Evolutionary conservation across 2,329 filamentous ascomycete species (phyloP).

Genomic region (Pseudocercospora fijiensis): DNA sequence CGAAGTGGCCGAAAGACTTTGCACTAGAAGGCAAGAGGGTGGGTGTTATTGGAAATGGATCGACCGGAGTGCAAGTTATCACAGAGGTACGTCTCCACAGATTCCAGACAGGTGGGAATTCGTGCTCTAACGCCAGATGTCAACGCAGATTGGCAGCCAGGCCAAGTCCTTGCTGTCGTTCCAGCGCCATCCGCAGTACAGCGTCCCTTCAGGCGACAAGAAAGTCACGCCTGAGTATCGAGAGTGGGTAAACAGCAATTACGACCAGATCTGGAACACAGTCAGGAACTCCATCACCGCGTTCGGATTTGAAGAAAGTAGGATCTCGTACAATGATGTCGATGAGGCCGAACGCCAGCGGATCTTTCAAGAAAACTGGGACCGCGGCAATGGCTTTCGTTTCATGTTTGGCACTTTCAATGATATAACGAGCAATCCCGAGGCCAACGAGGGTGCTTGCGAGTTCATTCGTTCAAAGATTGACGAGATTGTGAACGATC

Average conservation of each 20-base stretch:
- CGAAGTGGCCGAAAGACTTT: constrained; percentile 39
- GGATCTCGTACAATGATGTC: constrained; percentile 27
- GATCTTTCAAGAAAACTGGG: constrained; percentile 52
- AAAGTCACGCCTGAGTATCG: constrained; percentile 34
- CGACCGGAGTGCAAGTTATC: constrained; percentile 44
- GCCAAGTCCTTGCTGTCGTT: constrained; percentile 37
- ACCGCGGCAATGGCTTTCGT: constrained; percentile 53
- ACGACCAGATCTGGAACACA: constrained; percentile 37
- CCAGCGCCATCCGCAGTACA: constrained; percentile 42
- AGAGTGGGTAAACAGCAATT: constrained; percentile 37
- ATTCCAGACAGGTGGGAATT: constrained; percentile 25
- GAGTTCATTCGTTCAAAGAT: constrained; percentile 57
- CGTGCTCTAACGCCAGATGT: constrained; percentile 16
- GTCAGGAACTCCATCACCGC: constrained; percentile 35
- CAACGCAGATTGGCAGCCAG: constrained; percentile 26
- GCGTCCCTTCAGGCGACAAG: constrained; percentile 38
- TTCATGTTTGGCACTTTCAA: constrained; percentile 57
- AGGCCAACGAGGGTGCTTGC: constrained; percentile 56
- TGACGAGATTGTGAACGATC: constrained; percentile 52
- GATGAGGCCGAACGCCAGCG: constrained; percentile 44
- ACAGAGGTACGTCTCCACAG: constrained; percentile 27
- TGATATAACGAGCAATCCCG: constrained; percentile 49
- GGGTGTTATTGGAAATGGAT: constrained; percentile 46
- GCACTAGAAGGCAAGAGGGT: constrained; percentile 39
- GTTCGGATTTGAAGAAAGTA: constrained; percentile 38